A percentile compares a stretch with the other conserved stretches of the same genome.
Evolutionary conservation across 2,329 filamentous ascomycete genomes (phyloP).

Genomic region (Aspergillus latus): DNA sequence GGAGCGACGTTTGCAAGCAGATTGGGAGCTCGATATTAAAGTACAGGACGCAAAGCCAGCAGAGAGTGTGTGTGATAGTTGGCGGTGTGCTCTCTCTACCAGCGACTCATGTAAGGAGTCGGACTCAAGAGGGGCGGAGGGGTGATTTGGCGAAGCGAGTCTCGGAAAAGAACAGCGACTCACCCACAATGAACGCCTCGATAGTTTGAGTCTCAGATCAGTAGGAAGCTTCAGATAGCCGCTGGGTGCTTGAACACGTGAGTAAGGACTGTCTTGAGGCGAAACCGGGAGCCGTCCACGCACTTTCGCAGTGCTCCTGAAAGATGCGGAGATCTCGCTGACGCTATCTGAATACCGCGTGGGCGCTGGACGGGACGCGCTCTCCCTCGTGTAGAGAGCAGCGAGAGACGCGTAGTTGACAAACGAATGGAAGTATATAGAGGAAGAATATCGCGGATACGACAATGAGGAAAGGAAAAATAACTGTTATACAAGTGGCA

Average conservation of each 20-base stretch:
- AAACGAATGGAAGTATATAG: slow-evolving; percentile 28
- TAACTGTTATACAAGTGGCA: slow-evolving; percentile 31
- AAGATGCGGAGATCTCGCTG: slow-evolving; percentile 36
- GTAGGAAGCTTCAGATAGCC: slow-evolving; percentile 13
- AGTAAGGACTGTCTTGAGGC: slow-evolving; percentile 26
- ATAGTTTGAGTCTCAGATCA: slow-evolving; percentile 24
- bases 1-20: slow-evolving; percentile 19
- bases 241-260: slow-evolving; percentile 13
- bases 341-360: slow-evolving; percentile 28
- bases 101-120: slow-evolving; percentile 36
- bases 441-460: slow-evolving; percentile 10
- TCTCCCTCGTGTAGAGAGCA: slow-evolving; percentile 18
- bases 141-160: slow-evolving; percentile 32
- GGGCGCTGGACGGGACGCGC: slow-evolving; percentile 16
- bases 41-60: slow-evolving; percentile 16
- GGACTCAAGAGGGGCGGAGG: slow-evolving; percentile 33
- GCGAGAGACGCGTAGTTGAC: slow-evolving; percentile 12
- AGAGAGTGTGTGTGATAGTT: slow-evolving; percentile 23
- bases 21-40: slow-evolving; percentile 16
- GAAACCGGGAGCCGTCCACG: slow-evolving; percentile 15
- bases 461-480: slow-evolving; percentile 24
- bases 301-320: slow-evolving; percentile 20
- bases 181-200: slow-evolving; percentile 43
- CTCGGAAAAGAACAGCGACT: slow-evolving; percentile 31
- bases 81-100: slow-evolving; percentile 33